Evolutionary conservation across 2,329 filamentous ascomycete species (phyloP).

Genomic region (Incumbomyces delicatus): DNA sequence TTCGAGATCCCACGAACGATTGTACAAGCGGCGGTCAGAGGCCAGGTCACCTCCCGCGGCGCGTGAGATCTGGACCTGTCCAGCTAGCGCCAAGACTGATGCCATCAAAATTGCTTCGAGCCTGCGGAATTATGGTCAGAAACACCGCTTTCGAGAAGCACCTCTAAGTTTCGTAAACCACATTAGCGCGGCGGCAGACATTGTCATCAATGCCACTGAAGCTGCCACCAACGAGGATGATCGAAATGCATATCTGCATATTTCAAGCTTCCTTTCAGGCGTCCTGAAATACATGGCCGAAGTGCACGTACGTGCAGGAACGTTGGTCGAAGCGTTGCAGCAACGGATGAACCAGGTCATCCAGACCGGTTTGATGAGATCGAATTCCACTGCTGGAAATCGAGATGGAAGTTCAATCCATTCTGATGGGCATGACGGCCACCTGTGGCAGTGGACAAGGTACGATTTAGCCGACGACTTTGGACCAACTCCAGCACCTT

Average conservation of each 20-base stretch:
- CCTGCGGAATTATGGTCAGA: constrained; percentile 6
- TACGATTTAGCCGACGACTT: constrained; percentile 4
- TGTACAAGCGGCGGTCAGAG: constrained; percentile 1
- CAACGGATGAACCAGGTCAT: constrained; percentile 6
- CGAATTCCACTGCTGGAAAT: background rate
- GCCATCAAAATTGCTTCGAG: constrained; percentile 7
- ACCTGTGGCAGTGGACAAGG: constrained; percentile 6
- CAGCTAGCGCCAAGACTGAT: constrained; percentile 3
- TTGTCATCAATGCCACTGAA: constrained; percentile 4
- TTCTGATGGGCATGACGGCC: background rate
- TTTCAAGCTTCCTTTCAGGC: constrained; percentile 4
- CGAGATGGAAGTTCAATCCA: background rate
- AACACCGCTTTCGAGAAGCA: constrained; percentile 4
- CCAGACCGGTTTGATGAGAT: background rate
- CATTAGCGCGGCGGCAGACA: constrained; percentile 5
- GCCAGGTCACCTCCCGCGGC: background rate
- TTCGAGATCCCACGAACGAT: constrained; percentile 1
- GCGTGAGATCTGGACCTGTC: constrained; percentile 4
- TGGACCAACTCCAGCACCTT: background rate
- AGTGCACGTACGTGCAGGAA: constrained; percentile 3
- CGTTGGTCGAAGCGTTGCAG: constrained; percentile 3
- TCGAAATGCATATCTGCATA: constrained; percentile 6
- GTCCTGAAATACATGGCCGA: constrained; percentile 8
- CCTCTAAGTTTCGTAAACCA: constrained; percentile 6
- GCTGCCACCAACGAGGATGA: constrained; percentile 3